These are phyloP conservation scores for Porcisia hertigi DNA, from an alignment of 208 protist genomes.

Conservation along the genomic window DNA sequence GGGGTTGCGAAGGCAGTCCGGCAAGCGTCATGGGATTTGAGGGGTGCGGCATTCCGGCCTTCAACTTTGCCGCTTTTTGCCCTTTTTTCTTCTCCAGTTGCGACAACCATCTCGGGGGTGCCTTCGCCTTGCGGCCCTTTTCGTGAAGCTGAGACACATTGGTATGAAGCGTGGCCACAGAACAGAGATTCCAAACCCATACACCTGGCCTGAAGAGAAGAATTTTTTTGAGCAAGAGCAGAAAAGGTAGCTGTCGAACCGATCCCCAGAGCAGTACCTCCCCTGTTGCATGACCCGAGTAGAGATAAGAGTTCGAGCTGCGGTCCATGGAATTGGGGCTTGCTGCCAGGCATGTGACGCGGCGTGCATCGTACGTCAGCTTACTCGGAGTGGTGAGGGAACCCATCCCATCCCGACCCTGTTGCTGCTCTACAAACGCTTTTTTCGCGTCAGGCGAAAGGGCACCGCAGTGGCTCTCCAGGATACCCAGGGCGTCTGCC, in stretches of 20 bases:
- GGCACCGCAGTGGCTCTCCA: slow-evolving; percentile 12
- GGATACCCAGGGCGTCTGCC: slow-evolving; percentile 1
- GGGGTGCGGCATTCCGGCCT: not conserved
- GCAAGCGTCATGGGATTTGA: not conserved
- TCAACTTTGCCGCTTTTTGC: not conserved
- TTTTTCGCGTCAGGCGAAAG: slow-evolving; percentile 1
- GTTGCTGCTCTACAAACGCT: not conserved
- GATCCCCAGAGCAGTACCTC: slow-evolving; percentile 51
- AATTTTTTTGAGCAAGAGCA: slow-evolving; percentile 50
- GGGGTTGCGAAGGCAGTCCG: not conserved
- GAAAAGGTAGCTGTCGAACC: slow-evolving; percentile 12
- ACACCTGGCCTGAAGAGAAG: slow-evolving; percentile 26
- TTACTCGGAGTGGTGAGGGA: not conserved
- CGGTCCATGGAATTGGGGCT: not conserved
- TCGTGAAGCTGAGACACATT: not conserved
- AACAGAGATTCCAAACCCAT: slow-evolving; percentile 38
- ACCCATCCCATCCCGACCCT: not conserved
- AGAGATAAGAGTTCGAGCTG: slow-evolving; percentile 27
- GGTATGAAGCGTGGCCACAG: slow-evolving; percentile 13
- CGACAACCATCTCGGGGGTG: not conserved
- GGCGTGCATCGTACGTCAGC: slow-evolving; percentile 40
- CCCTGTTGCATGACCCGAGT: slow-evolving; percentile 50
- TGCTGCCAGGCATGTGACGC: slow-evolving; percentile 46
- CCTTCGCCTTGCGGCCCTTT: not conserved
- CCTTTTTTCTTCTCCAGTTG: not conserved